A percentile compares a stretch with the other conserved stretches of the same genome.
Conservation (phyloP, 768 basidiomycete species). For the Rhizopogon vesiculosus region DNA sequence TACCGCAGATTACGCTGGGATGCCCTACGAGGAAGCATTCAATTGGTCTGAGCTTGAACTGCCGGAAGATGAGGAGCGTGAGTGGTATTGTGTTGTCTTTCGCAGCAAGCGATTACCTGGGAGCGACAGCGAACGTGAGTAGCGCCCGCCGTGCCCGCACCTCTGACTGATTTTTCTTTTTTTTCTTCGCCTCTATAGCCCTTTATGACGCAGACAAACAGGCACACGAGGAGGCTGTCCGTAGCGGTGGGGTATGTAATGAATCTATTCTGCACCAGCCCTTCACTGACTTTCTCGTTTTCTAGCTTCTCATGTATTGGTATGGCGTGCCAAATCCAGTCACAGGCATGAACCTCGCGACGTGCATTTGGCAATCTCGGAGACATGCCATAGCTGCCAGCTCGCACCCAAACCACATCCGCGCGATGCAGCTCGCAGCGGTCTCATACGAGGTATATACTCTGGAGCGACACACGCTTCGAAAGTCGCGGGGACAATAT, state of each 20-base stretch:
- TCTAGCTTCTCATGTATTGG: constrained; percentile 87
- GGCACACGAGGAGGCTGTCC: constrained; percentile 92
- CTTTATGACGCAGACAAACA: constrained; percentile 83
- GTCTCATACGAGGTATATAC: constrained; percentile 74
- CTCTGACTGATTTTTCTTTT: neutral
- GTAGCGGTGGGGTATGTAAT: constrained; percentile 71
- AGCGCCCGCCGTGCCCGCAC: neutral
- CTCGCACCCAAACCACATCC: constrained; percentile 72
- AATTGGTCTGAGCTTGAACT: constrained; percentile 78
- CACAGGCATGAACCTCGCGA: constrained; percentile 86
- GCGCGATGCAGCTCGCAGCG: constrained; percentile 78
- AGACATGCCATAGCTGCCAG: constrained; percentile 79
- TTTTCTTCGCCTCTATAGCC: constrained; percentile 32
- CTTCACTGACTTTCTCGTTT: constrained; percentile 3
- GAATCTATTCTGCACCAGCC: neutral
- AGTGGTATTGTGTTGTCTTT: constrained; percentile 94
- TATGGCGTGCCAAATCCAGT: constrained; percentile 76
- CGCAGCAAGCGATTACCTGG: constrained; percentile 69
- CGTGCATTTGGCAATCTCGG: constrained; percentile 93
- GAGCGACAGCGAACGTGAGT: constrained; percentile 63
- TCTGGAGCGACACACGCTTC: constrained; percentile 70
- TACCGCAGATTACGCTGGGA: constrained; percentile 54
- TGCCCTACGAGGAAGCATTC: constrained; percentile 73
- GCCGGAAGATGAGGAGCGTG: constrained; percentile 66
- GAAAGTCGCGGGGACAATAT: constrained; percentile 58